Evolutionary conservation across 192 early-diverging fungal species (phyloP), one percentile per base, ranked within the genome.

Genomic region (Podila epicladia): DNA sequence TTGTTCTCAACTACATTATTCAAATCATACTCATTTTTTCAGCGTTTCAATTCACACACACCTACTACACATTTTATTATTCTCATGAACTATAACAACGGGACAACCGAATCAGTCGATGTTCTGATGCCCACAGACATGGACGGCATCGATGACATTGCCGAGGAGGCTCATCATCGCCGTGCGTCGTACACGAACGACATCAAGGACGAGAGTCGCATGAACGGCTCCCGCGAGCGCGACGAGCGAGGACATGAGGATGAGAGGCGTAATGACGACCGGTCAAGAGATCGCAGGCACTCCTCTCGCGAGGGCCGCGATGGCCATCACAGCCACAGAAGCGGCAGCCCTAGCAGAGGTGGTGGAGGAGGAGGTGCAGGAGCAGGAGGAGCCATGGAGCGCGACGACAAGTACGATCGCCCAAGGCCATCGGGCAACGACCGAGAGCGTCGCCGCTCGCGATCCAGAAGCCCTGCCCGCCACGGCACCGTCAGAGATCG

Each of bases 401-500:
- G 75, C 17, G 75, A 78, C 26, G 69, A 78, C 49, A 78, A 78
- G 50, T 78, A 78, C 19, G 69, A 71, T 13, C 69, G 69, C 26
- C 69, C 33, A 33, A 33, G 68, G 15, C 48, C 70, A 9, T 32
- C 70, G 29, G 49, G 62, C 33, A 45, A 35, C 6, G 51, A 65
- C 5, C 67, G 67, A n/a, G 35, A 20, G 20, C 50, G 69, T 9
- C 62, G 53, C 35, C 61, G 70, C 24, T 72, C 73, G 20, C 76
- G 74, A 48, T 76, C 74, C 38, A 72, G 67, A 13, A 83, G 74
- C 26, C 73, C 76, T 37, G 45, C 57, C 13, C 71, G 72, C 20
- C 83, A 55, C 6, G 45, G 45, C 12, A 22, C 38, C 24, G 45
- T 60, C 33, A 85, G 83, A 64, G 89, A 93, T 28, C 87, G 90